A percentile compares a stretch with the other conserved stretches of the same genome.
phyloP scores from a whole-genome alignment of 2,329 filamentous ascomycete species.

The Hypoxylon sp. region DNA sequence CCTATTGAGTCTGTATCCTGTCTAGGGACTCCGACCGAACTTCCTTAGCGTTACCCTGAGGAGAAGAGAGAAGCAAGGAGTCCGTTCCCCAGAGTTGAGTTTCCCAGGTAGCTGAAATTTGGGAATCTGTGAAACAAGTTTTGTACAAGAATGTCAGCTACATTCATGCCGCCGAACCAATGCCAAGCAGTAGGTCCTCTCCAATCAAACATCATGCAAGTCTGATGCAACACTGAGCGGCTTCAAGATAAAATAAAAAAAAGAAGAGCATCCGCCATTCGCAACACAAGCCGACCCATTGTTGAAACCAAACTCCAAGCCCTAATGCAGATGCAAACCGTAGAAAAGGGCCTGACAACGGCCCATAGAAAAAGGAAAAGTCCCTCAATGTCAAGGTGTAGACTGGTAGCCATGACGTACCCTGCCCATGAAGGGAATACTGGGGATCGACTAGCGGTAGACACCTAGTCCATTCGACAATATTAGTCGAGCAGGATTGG shows the following conservation, averaged over 20 bases:
- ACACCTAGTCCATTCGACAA: constrained; percentile 1
- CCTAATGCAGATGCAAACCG: constrained; percentile 36
- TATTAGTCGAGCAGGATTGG: constrained; percentile 8
- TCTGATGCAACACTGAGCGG: constrained; percentile 7
- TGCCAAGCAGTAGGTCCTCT: constrained; percentile 2
- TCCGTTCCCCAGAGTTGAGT: constrained; percentile 6
- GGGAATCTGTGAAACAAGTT: constrained; percentile 10
- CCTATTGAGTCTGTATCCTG: constrained; percentile 23
- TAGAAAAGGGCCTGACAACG: constrained; percentile 21
- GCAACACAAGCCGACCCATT: constrained; percentile 14
- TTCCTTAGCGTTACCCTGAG: constrained; percentile 12
- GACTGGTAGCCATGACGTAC: not conserved
- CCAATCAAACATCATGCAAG: constrained; percentile 10
- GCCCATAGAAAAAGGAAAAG: constrained; percentile 14
- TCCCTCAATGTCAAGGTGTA: not conserved
- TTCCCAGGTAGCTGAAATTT: constrained; percentile 16
- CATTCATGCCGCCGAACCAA: not conserved
- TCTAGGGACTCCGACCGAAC: constrained; percentile 18
- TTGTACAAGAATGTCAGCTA: constrained; percentile 35
- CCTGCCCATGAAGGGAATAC: constrained; percentile 3
- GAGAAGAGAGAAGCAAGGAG: constrained; percentile 5
- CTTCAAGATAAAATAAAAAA: constrained; percentile 4
- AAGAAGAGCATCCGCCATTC: constrained; percentile 6
- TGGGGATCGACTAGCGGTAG: constrained; percentile 6
- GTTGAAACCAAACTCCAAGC: constrained; percentile 38